Conservation (phyloP, 148 eudicot genomes). For the Chenopodium suecicum region DNA sequence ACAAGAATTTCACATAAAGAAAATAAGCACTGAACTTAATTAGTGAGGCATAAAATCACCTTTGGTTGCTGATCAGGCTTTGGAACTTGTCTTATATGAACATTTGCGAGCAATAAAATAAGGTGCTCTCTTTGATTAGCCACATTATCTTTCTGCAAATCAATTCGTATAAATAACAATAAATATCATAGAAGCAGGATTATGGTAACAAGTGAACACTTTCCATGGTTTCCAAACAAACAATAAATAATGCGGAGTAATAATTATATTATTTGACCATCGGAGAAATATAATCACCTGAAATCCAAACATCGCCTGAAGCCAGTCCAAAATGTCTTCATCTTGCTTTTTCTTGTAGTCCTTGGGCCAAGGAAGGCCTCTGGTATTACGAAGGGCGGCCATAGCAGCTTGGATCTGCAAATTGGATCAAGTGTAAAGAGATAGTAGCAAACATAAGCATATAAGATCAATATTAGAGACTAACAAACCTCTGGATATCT, state of each 20-base stretch:
- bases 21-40: not conserved
- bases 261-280: not conserved
- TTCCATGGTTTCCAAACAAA: not conserved
- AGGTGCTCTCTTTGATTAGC: conserved; percentile 98
- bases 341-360: conserved; percentile 94
- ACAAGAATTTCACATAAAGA: not conserved
- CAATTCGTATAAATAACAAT: not conserved
- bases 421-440: conserved; percentile 13
- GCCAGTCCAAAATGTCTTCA: conserved; percentile 97
- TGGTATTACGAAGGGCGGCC: conserved; percentile 84
- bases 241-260: not conserved
- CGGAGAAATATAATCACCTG: conserved; percentile 51
- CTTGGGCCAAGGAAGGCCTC: conserved; percentile 99
- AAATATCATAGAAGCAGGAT: conserved; percentile 2
- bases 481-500: conserved; percentile 83
- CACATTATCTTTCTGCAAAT: conserved; percentile 85
- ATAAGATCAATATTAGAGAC: not conserved
- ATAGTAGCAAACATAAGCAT: not conserved
- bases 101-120: conserved; percentile 95
- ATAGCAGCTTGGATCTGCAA: conserved; percentile 94
- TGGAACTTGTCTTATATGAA: conserved; percentile 92
- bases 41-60: conserved; percentile 35
- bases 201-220: not conserved
- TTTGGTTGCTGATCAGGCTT: conserved; percentile 97
- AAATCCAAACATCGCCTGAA: conserved; percentile 95